phyloP scores from a whole-genome alignment of 2,329 filamentous ascomycete species.

The Zymoseptoria ardabiliae region DNA sequence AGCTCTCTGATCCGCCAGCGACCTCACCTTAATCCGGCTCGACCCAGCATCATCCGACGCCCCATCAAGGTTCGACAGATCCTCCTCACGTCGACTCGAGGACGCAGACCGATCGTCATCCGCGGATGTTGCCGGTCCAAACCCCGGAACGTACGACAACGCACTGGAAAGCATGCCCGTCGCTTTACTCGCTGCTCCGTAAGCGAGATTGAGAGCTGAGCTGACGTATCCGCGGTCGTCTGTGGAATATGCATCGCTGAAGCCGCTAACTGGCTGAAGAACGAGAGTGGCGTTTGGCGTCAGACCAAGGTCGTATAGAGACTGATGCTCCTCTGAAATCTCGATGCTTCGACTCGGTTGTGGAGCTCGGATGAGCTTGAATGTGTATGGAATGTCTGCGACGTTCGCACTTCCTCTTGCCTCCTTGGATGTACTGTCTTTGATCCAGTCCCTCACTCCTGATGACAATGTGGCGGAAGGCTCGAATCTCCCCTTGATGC shows the following conservation, averaged over 20 bases:
- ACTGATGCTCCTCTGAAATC: slow-evolving; percentile 63
- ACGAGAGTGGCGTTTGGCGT: slow-evolving; percentile 76
- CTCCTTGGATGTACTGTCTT: slow-evolving; percentile 42
- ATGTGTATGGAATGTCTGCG: slow-evolving; percentile 57
- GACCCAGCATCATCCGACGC: slow-evolving; percentile 15
- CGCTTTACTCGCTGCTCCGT: slow-evolving; percentile 12
- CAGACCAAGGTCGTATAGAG: slow-evolving; percentile 62
- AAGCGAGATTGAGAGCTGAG: slow-evolving; percentile 17
- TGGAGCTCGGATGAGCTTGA: slow-evolving; percentile 77
- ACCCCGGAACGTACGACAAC: slow-evolving; percentile 15
- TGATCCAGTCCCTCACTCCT: slow-evolving; percentile 72
- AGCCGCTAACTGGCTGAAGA: slow-evolving; percentile 62
- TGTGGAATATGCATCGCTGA: slow-evolving; percentile 51
- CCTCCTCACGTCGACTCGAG: not conserved
- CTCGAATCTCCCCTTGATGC: slow-evolving; percentile 63
- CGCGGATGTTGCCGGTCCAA: slow-evolving; percentile 13
- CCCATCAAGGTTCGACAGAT: slow-evolving; percentile 7
- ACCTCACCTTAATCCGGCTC: slow-evolving; percentile 35
- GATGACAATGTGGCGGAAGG: slow-evolving; percentile 52
- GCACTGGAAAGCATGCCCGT: slow-evolving; percentile 16
- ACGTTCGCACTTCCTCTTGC: slow-evolving; percentile 31
- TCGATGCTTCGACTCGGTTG: slow-evolving; percentile 68
- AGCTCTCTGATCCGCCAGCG: slow-evolving; percentile 39
- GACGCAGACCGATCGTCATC: slow-evolving; percentile 1
- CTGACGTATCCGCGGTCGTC: slow-evolving; percentile 23